These are phyloP conservation scores for Lentinula detonsa DNA, from an alignment of 768 basidiomycete species.

Conservation along the genomic window DNA sequence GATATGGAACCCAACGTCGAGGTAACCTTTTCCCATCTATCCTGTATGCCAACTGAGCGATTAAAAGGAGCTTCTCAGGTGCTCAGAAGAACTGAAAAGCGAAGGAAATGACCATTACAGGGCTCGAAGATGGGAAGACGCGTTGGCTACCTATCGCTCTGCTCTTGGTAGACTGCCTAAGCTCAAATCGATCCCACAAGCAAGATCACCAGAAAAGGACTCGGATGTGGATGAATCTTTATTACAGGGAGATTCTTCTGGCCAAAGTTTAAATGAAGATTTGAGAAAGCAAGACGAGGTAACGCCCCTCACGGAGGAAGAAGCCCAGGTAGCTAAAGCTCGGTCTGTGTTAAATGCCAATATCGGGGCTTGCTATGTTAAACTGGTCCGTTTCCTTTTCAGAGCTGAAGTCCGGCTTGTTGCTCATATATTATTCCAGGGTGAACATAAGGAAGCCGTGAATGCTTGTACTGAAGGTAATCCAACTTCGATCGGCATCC, in stretches of 20 bases:
- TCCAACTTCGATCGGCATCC: slow-evolving; percentile 2
- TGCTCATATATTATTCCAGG: slow-evolving; percentile 31
- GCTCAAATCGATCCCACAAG: slow-evolving; percentile 13
- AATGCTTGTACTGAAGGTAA: slow-evolving; percentile 75
- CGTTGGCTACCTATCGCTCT: slow-evolving; percentile 61
- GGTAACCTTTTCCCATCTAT: slow-evolving; percentile 3
- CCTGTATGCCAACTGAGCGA: background rate
- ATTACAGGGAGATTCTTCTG: background rate
- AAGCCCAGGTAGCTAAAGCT: slow-evolving; percentile 45
- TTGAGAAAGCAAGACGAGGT: slow-evolving; percentile 15
- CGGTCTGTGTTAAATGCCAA: slow-evolving; percentile 82
- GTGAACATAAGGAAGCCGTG: slow-evolving; percentile 73
- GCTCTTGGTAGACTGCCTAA: slow-evolving; percentile 66
- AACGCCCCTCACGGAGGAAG: slow-evolving; percentile 24
- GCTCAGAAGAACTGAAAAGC: slow-evolving; percentile 60
- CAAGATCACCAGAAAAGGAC: slow-evolving; percentile 1
- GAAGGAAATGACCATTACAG: slow-evolving; percentile 77
- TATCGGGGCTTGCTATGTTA: slow-evolving; percentile 79
- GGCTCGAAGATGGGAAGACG: slow-evolving; percentile 58
- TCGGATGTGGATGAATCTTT: slow-evolving; percentile 7
- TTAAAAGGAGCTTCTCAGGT: slow-evolving; percentile 34
- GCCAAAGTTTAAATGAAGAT: slow-evolving; percentile 15
- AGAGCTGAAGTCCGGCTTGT: background rate
- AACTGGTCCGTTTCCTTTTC: slow-evolving; percentile 45
- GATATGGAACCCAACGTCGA: background rate